Base-by-base conservation (phyloP, 192 early-diverging fungal species). In the Coemansia sp. region DNA sequence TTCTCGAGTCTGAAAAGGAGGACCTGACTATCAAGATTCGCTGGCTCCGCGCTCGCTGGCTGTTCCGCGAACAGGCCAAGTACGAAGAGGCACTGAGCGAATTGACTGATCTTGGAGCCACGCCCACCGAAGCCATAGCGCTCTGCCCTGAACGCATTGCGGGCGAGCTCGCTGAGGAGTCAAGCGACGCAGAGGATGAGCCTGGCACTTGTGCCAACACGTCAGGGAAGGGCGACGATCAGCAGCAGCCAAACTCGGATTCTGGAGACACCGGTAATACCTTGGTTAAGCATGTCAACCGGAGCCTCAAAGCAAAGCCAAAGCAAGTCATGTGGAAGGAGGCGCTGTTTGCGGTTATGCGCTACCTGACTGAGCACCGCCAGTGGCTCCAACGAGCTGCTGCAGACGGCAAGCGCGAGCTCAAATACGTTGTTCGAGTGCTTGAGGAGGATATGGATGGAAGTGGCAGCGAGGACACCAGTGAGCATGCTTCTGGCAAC, bases 311-410 rank as follows among this genome's bases (percentile, higher is more conserved):
- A 5, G 1, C 35, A 18, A 60, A 53, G 34, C 43, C 38, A 34
- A 58, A 65, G 42, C 69, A 55, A 46, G 56, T 58, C 5, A 41
- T 64, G 4, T 71, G 68, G 64, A 66, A 68, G 15, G 72, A 80
- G 5, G 64, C 68, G 22, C 34, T 77, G 3, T 81, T 72, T 3
- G 80, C 83, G 21, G 62, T 97, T 33, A 88, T 94, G 74, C 84
- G 89, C 25, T 97, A 94, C 63, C 70, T 97, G 45, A 90, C 91
- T 6, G 88, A 89, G 45, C 89, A 91, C 47, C 86, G 94, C 1
- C 82, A 86, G 31, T 86, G 85, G 58, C 70, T 92, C 27, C 77
- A 84, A 19, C 83, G 83, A 46, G 63, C 77, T 5, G 48, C 85
- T 0, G 53, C 54, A 1, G 63, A 68, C 2, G 60, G 42, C 30